Percentiles rank a stretch among this genome's conserved stretches.
Conservation (phyloP, 306 rosid genomes). For the Cucurbita pepo region DNA sequence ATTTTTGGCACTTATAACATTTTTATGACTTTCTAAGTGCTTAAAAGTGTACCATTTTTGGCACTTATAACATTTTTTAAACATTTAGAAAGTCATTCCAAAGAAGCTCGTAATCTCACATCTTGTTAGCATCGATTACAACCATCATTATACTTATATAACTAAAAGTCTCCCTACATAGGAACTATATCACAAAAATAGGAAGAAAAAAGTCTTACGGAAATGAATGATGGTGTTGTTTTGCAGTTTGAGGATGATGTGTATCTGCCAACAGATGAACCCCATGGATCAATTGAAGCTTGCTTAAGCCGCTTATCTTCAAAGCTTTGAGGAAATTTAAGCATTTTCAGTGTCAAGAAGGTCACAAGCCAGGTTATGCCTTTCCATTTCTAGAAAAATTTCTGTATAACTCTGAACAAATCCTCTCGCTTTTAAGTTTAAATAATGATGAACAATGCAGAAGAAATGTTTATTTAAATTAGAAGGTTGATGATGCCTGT, state of each 20-base stretch:
- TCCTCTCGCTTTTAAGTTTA: not conserved
- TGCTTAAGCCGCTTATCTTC: slow-evolving; percentile 61
- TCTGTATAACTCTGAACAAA: not conserved
- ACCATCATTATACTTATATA: too few relatives aligned
- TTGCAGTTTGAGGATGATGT: slow-evolving; percentile 85
- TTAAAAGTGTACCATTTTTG: too few relatives aligned
- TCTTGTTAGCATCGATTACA: too few relatives aligned
- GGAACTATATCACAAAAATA: not conserved
- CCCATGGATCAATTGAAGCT: slow-evolving; percentile 88
- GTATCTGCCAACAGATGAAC: slow-evolving; percentile 83
- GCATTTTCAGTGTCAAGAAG: not conserved
- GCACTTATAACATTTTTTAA: too few relatives aligned
- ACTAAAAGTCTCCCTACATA: not conserved
- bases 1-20: too few relatives aligned
- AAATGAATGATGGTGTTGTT: not conserved
- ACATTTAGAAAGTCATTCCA: too few relatives aligned
- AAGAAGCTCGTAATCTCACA: too few relatives aligned
- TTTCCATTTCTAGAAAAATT: not conserved
- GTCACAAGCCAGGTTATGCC: not conserved
- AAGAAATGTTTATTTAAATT: not conserved
- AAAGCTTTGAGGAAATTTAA: slow-evolving; percentile 31
- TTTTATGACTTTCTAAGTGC: too few relatives aligned
- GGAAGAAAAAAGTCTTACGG: not conserved
- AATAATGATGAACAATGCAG: not conserved
- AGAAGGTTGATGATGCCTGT: too few relatives aligned